A percentile compares a stretch with the other conserved stretches of the same genome.
These are phyloP conservation scores for Kwoniella sp. DNA, from an alignment of 768 basidiomycete species.

Conservation along the genomic window DNA sequence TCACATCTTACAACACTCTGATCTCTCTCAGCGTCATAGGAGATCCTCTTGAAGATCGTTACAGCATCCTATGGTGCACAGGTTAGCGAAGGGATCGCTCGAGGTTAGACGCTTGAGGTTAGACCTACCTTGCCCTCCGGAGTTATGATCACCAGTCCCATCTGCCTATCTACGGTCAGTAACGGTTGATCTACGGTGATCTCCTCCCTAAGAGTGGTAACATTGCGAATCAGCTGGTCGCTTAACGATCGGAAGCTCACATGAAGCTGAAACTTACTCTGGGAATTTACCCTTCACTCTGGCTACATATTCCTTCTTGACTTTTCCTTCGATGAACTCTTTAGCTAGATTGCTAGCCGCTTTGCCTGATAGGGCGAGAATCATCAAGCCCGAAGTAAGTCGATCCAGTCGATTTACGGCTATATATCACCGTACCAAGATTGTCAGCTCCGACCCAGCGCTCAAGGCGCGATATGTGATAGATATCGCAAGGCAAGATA, in stretches of 20 bases:
- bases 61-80: slow-evolving; percentile 67
- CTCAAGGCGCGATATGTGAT: no score
- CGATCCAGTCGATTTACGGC: slow-evolving; percentile 94
- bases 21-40: slow-evolving; percentile 75
- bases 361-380: slow-evolving; percentile 73
- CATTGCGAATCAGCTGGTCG: not conserved
- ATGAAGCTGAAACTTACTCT: slow-evolving; percentile 61
- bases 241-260: not conserved
- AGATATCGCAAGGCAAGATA: no score
- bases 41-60: slow-evolving; percentile 81
- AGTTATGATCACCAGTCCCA: slow-evolving; percentile 94
- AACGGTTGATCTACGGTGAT: slow-evolving; percentile 82
- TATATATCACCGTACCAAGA: slow-evolving; percentile 50
- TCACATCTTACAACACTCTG: slow-evolving; percentile 85
- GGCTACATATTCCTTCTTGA: slow-evolving; percentile 88
- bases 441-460: no score
- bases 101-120: no score
- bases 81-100: not conserved
- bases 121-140: slow-evolving; percentile 80
- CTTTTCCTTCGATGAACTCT: slow-evolving; percentile 78
- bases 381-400: slow-evolving; percentile 92
- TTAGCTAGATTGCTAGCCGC: slow-evolving; percentile 71
- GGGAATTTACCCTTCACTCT: slow-evolving; percentile 84
- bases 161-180: slow-evolving; percentile 89
- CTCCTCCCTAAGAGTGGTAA: slow-evolving; percentile 63